A percentile compares a stretch with the other conserved stretches of the same genome.
Conservation (phyloP, 139 green algal genomes). For the Ettlia oleoabundans region DNA sequence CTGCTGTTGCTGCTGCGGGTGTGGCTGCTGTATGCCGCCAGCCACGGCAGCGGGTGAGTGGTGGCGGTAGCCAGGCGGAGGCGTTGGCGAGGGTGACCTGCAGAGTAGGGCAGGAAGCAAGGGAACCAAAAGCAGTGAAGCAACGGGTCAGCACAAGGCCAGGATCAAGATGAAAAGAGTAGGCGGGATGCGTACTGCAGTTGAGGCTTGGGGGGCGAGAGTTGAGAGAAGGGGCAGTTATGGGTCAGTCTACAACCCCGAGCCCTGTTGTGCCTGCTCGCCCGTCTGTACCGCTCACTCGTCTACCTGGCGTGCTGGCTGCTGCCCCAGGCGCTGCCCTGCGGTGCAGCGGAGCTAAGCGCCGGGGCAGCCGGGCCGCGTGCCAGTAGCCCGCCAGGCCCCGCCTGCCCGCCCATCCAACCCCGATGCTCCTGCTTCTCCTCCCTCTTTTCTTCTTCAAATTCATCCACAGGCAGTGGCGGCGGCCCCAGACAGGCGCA, state of each 20-base stretch:
- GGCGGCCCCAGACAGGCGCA: not conserved
- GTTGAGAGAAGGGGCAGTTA: too few relatives aligned
- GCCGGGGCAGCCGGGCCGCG: not conserved
- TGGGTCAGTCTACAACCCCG: too few relatives aligned
- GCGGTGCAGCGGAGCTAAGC: not conserved
- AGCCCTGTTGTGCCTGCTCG: too few relatives aligned
- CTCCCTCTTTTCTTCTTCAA: too few relatives aligned
- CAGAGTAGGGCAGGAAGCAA: not conserved
- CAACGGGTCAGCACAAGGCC: not conserved
- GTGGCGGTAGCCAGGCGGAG: constrained; percentile 27
- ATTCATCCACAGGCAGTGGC: not conserved
- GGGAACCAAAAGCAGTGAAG: not conserved
- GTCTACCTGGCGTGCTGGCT: not conserved
- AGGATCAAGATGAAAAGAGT: not conserved
- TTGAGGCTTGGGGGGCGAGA: too few relatives aligned
- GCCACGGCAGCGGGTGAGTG: constrained; percentile 17
- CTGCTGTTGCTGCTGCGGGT: not conserved
- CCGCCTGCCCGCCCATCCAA: too few relatives aligned
- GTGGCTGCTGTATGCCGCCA: not conserved
- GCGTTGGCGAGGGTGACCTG: constrained; percentile 23
- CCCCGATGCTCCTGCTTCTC: too few relatives aligned
- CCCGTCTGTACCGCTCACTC: too few relatives aligned
- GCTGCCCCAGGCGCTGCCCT: not conserved
- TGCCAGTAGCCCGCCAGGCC: too few relatives aligned
- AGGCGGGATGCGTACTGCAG: too few relatives aligned